A percentile compares a stretch with the other conserved stretches of the same genome.
phyloP scores from a whole-genome alignment of 1,284 basidiomycete genomes.

The Gomphus bonarii region DNA sequence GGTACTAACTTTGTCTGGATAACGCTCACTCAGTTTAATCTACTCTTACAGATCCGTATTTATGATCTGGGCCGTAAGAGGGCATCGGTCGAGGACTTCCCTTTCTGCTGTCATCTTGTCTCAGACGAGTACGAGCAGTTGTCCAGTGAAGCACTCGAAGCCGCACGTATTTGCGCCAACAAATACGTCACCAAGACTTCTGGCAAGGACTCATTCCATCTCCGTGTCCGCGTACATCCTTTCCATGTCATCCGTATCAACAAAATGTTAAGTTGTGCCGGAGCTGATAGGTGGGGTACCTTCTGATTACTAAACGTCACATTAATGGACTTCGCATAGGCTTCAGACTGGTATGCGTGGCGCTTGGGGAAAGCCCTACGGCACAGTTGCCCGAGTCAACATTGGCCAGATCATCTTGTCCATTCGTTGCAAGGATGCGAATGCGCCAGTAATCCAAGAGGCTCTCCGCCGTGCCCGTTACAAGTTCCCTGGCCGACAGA shows the following conservation, averaged over 20 bases:
- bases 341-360: constrained; percentile 99
- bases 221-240: constrained; percentile 95
- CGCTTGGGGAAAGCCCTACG: constrained; percentile 99
- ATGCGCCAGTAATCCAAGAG: constrained; percentile 88
- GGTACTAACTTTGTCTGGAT: constrained; percentile 26
- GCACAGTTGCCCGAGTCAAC: constrained; percentile 89
- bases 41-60: constrained; percentile 62
- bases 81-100: constrained; percentile 95
- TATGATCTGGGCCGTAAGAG: constrained; percentile 94
- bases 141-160: constrained; percentile 93
- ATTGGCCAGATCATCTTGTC: constrained; percentile 97
- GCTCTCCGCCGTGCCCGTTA: constrained; percentile 95
- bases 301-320: background rate
- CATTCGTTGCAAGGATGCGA: constrained; percentile 86
- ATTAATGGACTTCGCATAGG: constrained; percentile 28
- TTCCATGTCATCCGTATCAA: constrained; percentile 99
- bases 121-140: constrained; percentile 99
- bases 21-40: no score
- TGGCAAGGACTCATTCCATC: constrained; percentile 98
- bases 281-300: constrained; percentile 79
- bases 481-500: constrained; percentile 99
- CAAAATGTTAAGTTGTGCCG: constrained; percentile 99
- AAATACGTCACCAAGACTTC: constrained; percentile 98
- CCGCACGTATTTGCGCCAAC: constrained; percentile 98
- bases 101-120: constrained; percentile 92